Percentiles rank a stretch among this genome's conserved stretches.
phyloP scores from a whole-genome alignment of 2,329 filamentous ascomycete genomes.

The Botrytis hyacinthi region DNA sequence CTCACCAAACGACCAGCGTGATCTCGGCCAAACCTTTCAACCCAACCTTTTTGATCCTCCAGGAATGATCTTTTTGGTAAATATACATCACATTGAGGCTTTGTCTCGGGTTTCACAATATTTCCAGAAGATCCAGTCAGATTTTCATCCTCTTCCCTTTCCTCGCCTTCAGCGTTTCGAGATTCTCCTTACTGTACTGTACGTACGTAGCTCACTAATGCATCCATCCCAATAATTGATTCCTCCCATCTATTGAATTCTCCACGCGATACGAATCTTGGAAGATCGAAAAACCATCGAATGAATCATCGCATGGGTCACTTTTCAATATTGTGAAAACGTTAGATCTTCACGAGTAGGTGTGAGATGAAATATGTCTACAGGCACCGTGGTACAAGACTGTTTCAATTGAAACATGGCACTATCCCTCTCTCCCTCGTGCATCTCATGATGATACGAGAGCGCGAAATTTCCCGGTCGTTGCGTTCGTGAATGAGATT shows the following conservation, averaged over 20 bases:
- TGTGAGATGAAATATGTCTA: not conserved
- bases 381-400: not conserved
- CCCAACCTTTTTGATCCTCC: conserved; percentile 4
- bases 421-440: not conserved
- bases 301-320: not conserved
- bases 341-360: not conserved
- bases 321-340: not conserved
- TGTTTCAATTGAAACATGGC: conserved; percentile 4
- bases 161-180: not conserved
- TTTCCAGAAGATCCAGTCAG: not conserved
- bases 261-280: too few relatives aligned
- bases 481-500: too few relatives aligned
- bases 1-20: not conserved
- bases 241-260: not conserved
- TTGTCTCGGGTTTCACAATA: not conserved
- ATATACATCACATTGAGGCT: not conserved
- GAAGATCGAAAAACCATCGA: not conserved
- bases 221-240: not conserved
- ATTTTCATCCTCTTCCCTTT: not conserved
- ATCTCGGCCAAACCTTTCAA: too few relatives aligned
- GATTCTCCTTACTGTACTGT: not conserved
- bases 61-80: not conserved
- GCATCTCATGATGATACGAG: not conserved
- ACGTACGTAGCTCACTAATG: not conserved
- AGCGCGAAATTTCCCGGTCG: not conserved